Conservation (phyloP, 2,329 filamentous ascomycete genomes). For the Purpureocillium lavendulum region DNA sequence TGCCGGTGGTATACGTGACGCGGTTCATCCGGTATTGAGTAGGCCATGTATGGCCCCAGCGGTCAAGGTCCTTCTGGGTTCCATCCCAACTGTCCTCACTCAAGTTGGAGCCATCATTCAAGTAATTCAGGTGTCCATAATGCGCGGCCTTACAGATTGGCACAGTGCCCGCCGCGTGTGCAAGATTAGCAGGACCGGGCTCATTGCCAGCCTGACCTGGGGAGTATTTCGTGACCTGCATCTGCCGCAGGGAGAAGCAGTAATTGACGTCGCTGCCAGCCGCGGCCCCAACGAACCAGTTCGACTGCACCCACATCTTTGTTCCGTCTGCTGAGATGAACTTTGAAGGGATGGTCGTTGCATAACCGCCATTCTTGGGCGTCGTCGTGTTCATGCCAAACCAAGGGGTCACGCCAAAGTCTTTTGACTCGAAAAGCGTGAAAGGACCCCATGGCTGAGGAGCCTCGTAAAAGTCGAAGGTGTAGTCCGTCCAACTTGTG, state of each 20-base stretch:
- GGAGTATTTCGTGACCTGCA: constrained; percentile 1
- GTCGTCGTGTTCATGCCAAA: constrained; percentile 3
- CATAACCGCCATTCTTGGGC: constrained; percentile 4
- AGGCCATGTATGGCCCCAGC: constrained; percentile 5
- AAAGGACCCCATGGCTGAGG: constrained; percentile 4
- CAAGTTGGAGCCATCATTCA: constrained; percentile 1
- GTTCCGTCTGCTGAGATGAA: constrained; percentile 3
- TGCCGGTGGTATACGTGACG: constrained; percentile 2
- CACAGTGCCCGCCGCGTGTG: not conserved
- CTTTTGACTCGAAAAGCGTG: constrained; percentile 4
- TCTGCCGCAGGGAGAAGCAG: constrained; percentile 1
- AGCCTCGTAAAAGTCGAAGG: constrained; percentile 5
- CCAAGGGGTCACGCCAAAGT: constrained; percentile 5
- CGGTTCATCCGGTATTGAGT: constrained; percentile 2
- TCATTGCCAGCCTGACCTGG: not conserved
- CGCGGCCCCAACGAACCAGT: constrained; percentile 4
- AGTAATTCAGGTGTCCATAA: constrained; percentile 3
- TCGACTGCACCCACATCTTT: constrained; percentile 4
- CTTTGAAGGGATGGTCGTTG: constrained; percentile 4
- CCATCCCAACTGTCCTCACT: constrained; percentile 6
- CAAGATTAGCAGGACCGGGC: not conserved
- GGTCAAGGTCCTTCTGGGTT: constrained; percentile 3
- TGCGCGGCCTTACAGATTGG: constrained; percentile 4
- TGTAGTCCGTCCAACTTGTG: constrained; percentile 5
- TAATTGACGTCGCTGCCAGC: constrained; percentile 4